Percentiles rank a stretch among this genome's conserved stretches.
Conservation (phyloP, 2,329 filamentous ascomycete species). For the Arthrobotrys musiformis region DNA sequence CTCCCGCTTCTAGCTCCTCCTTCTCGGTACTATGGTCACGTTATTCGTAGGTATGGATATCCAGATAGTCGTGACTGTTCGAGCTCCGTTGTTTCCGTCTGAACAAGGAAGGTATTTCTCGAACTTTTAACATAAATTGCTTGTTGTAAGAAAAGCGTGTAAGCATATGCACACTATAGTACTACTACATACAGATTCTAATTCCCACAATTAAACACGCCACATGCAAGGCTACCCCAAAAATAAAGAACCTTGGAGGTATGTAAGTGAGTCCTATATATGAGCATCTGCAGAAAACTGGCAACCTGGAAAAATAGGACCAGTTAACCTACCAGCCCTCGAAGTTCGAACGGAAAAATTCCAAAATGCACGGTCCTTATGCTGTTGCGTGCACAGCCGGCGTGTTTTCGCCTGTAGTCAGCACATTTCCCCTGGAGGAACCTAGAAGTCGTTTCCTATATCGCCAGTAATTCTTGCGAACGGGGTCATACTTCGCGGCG, state of each 20-base stretch:
- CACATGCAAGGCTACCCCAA: too few species aligned
- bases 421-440: slow-evolving; percentile 25
- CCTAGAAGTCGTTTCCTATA: slow-evolving; percentile 71
- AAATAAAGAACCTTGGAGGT: too few species aligned
- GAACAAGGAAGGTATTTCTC: slow-evolving; percentile 7
- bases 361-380: slow-evolving; percentile 1
- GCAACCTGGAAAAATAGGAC: slow-evolving; percentile 6
- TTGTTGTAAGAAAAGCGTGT: not conserved
- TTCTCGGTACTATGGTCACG: not conserved
- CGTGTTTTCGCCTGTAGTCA: slow-evolving; percentile 1
- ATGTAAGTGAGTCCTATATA: too few species aligned
- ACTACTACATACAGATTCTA: not conserved
- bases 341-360: not conserved
- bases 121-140: not conserved
- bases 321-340: not conserved
- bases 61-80: not conserved
- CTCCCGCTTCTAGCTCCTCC: not conserved
- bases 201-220: not conserved
- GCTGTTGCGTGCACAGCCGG: slow-evolving; percentile 34
- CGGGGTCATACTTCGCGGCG: slow-evolving; percentile 87
- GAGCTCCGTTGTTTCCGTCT: slow-evolving; percentile 6
- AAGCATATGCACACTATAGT: too few species aligned
- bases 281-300: not conserved
- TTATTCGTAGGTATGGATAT: too few species aligned
- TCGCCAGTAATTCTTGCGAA: slow-evolving; percentile 92